Percentiles rank a stretch among this genome's conserved stretches.
Conservation (phyloP, 805 yeast genomes). For the Saturnispora kantuleensis region DNA sequence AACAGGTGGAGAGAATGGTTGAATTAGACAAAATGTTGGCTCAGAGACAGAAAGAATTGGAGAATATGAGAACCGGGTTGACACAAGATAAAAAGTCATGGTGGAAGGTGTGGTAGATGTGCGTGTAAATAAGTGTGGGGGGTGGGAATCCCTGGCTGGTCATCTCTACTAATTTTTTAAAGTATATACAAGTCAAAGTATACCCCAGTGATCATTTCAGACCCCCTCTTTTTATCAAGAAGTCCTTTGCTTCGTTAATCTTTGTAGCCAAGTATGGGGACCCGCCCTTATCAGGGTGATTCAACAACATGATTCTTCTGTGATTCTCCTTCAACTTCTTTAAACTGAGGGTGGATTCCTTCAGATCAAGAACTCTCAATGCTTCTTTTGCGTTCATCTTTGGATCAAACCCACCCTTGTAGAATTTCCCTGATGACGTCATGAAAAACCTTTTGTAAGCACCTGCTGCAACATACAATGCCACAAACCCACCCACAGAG, state of each 20-base stretch:
- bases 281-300: conserved; percentile 95
- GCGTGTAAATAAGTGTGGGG: conserved; percentile 20
- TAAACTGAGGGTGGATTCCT: conserved; percentile 52
- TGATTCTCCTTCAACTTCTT: conserved; percentile 69
- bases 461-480: conserved; percentile 58
- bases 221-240: conserved; percentile 57
- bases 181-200: conserved; percentile 7
- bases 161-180: no score
- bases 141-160: no score
- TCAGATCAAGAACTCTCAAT: conserved; percentile 67
- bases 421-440: conserved; percentile 55
- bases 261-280: conserved; percentile 83
- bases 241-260: conserved; percentile 85
- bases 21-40: conserved; percentile 35
- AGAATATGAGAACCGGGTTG: conserved; percentile 11
- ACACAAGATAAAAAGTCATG: background rate
- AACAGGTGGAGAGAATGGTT: conserved; percentile 45
- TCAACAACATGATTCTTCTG: conserved; percentile 73
- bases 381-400: conserved; percentile 90
- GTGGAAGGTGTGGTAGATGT: background rate
- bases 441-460: conserved; percentile 56
- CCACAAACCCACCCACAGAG: conserved; percentile 57
- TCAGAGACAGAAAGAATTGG: conserved; percentile 23
- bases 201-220: conserved; percentile 17
- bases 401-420: conserved; percentile 84